Evolutionary conservation across 345 rosid genomes (phyloP).

Genomic region (Pistacia integerrima): DNA sequence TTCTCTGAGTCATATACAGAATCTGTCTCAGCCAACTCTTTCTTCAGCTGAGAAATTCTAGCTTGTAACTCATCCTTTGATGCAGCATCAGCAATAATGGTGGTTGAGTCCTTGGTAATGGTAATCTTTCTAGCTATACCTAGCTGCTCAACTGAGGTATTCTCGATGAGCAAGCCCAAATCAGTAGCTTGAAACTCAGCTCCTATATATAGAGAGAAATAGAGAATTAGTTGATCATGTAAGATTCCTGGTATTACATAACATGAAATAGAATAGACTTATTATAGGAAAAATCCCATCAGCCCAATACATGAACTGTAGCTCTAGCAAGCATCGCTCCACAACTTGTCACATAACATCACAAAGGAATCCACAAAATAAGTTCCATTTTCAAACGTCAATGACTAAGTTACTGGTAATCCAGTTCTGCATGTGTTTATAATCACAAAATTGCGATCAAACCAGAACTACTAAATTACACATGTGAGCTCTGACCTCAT

Average conservation of each 20-base stretch:
- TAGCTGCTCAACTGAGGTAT: conserved; percentile 76
- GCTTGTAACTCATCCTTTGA: conserved; percentile 90
- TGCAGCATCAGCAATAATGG: conserved; percentile 90
- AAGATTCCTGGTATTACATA: not conserved
- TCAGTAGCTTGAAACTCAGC: conserved; percentile 92
- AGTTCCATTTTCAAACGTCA: not conserved
- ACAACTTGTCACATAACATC: not conserved
- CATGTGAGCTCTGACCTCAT: not conserved
- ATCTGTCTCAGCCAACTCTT: conserved; percentile 86
- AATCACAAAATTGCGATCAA: not conserved
- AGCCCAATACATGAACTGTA: not conserved
- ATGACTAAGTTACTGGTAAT: not conserved
- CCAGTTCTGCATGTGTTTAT: not conserved
- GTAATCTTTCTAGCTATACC: conserved; percentile 88
- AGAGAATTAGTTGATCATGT: not conserved
- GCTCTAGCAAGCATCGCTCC: not conserved
- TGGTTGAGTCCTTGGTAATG: conserved; percentile 78
- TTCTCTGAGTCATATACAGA: conserved; percentile 87
- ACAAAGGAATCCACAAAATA: not conserved
- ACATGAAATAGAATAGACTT: not conserved
- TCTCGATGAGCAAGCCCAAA: conserved; percentile 76
- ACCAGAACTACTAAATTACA: not conserved
- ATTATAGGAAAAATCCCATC: not conserved
- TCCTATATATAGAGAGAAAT: conserved; percentile 45
- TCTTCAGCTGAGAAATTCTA: conserved; percentile 80